Evolutionary conservation across 176 grass and related monocot species (phyloP), one percentile per base, ranked within the genome.

Genomic region (Triticum dicoccoides): DNA sequence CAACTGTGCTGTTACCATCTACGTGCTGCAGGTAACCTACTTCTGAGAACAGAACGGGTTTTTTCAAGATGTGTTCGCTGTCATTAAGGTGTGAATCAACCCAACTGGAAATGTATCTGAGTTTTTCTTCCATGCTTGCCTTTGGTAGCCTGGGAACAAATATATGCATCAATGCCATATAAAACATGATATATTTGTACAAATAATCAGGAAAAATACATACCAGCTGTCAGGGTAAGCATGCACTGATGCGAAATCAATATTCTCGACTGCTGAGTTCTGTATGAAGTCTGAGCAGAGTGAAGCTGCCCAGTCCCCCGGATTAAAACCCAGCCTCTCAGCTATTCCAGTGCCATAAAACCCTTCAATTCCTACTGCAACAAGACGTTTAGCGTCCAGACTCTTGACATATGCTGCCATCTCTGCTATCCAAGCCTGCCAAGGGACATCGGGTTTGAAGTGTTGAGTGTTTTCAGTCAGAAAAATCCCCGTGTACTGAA

Each of bases 181-280:
- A 74, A 13, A 68, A 17, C 13, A 38, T 52, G 44, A 47, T 42
- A 69, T 15, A n/a, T 80, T 5, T 11, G 8, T 29, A 14, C 42
- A 58, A 82, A 73, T 58, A 23, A 82, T 25, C 2, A 0, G 9
- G 0, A 24, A 64, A 39, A 9, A 86, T 83, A 37, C 81, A 83
- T 64, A 85, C 81, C 96, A 98, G 66, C 88, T 98, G 86, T 98
- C 96, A 44, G 96, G 96, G 85, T 98, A 98, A 47, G 93, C 90
- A 89, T 98, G 96, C 67, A 94, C 93, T 5, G 96, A 98, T 61
- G 91, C 91, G 75, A 98, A 98, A 95, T 98, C 96, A 58, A 98
- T 94, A 54, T 92, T 73, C 73, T 98, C 78, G 61, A 86, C 73
- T 30, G 86, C 96, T 75, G 96, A 96, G 76, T 96, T 96, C 13